Evolutionary conservation across 2,329 filamentous ascomycete genomes (phyloP).

Genomic region (Aspergillus intermedius): DNA sequence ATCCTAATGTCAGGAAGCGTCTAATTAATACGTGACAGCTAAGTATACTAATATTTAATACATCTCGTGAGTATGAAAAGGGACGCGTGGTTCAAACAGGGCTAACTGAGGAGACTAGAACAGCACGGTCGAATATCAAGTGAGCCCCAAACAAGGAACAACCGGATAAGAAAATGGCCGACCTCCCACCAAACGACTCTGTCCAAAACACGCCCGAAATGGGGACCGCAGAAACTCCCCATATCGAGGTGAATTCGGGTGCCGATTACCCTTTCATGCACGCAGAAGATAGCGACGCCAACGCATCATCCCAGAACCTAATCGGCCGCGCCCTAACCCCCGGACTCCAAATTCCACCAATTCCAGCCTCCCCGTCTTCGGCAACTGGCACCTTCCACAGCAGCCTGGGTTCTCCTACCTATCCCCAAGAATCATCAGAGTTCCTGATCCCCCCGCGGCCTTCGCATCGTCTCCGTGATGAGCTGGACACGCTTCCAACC

Average conservation of each 20-base stretch:
- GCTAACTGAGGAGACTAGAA: too few relatives aligned
- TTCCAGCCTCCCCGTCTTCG: neutral
- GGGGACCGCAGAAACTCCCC: slow-evolving; percentile 32
- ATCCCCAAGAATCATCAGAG: slow-evolving; percentile 42
- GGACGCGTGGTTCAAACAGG: too few relatives aligned
- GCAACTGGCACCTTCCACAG: slow-evolving; percentile 25
- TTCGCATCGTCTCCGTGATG: slow-evolving; percentile 45
- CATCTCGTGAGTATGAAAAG: too few relatives aligned
- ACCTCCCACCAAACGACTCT: too few relatives aligned
- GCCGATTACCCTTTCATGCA: slow-evolving; percentile 47
- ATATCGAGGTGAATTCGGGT: slow-evolving; percentile 60
- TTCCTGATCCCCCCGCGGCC: slow-evolving; percentile 38
- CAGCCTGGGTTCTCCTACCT: slow-evolving; percentile 44
- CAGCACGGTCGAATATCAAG: too few relatives aligned
- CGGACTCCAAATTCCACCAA: slow-evolving; percentile 6
- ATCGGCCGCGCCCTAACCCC: slow-evolving; percentile 16
- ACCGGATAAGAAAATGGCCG: too few relatives aligned
- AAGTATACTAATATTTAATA: too few relatives aligned
- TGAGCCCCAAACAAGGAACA: too few relatives aligned
- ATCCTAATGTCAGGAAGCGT: too few relatives aligned
- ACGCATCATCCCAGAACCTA: slow-evolving; percentile 7
- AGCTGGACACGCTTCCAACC: slow-evolving; percentile 34
- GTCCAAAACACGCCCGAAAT: slow-evolving; percentile 19
- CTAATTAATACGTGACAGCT: too few relatives aligned
- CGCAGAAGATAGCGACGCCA: slow-evolving; percentile 22